Base-by-base conservation (phyloP, 495 filamentous ascomycete genomes). In the Immersiella caudata region DNA sequence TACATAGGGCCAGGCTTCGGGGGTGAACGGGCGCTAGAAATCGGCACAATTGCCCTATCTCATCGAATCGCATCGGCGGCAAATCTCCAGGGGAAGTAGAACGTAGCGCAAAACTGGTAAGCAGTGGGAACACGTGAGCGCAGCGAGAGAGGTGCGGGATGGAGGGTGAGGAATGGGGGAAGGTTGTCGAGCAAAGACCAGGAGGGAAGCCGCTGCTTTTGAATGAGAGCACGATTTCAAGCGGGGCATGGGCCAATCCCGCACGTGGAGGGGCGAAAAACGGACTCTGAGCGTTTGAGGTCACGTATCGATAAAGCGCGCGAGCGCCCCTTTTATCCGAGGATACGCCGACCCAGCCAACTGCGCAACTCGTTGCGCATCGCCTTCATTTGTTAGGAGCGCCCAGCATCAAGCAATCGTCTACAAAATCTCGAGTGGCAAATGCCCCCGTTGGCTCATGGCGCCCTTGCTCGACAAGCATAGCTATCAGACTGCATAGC, bases 171-270 rank as follows among this genome's bases (percentile, higher is more conserved):
- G 50, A 51, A 35, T 55, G 26, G 2, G 63, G 63, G 50, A 65
- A 65, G 29, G 51, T 35, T 36, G 24, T 5, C 14, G 24, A 29
- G 52, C 18, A 9, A 35, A n/a, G 36, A 25, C 60, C 29, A 62
- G 69, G 69, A 58, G 69, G 73, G 71, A 70, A 61, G 50, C 56
- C n/a, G 55, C 63, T 70, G 65, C 64, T 75, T 76, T 76, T 76
- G 69, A 75, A 74, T 68, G 61, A 74, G 40, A 46, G 40, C 40
- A 75, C 27, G 54, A 35, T 57, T 60, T 36, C 62, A 64, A 26
- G 70, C 69, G 70, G 70, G 70, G 70, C 60, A 24, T n/a, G 16
- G 20, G n/a, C 18, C 51, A 26, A 55, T 25, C 11, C 60, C 35
- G 66, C 66, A 64, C 65, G 69, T 71, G 74, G 52, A 52, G 24